Base-by-base conservation (phyloP, 2,329 filamentous ascomycete genomes). In the Juglanconis sp. region DNA sequence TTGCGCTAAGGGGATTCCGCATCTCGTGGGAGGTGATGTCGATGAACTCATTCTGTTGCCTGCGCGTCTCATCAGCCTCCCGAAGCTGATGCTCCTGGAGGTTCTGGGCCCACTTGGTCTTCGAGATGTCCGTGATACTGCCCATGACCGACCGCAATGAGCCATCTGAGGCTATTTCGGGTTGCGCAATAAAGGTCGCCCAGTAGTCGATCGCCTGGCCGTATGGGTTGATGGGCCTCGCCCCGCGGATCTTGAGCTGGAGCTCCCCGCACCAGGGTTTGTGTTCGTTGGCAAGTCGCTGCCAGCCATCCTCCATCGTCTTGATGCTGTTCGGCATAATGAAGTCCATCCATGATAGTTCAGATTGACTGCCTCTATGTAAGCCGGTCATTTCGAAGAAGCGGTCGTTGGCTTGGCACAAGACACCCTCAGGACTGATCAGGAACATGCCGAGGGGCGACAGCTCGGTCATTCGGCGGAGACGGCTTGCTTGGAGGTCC, bases 21-120 rank as follows among this genome's bases (percentile, higher is more conserved):
- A 81, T 81, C 63, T 81, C 79, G 66, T 82, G 79, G 24, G 73
- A 76, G 0, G 78, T 81, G 44, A 81, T 81, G 67, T 82, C 79
- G 61, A 81, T 81, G 64, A 81, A 82, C 56, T 82, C 81, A 55
- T 84, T 82, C 62, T 86, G 83, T 63, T 83, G 81, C 24, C 82
- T 59, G 13, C 73, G 61, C 3, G 68, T 73, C 63, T 75, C 73
- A 10, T 75, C 73, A 0, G 73, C 73, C 47, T 76, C 72, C 31
- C 71, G 70, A 0, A 77, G 65, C 6, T 74, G 69, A 11, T 68
- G 68, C 13, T 71, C 69, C 50, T 78, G 72, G 1, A 78, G 59
- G 0, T 71, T 72, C 32, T 79, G 72, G 0, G 74, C 76, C 71
- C 74, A 77, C 47, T 78, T 78, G 4, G 77, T 68, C n/a, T 76